Evolutionary conservation across 768 basidiomycete genomes (phyloP).

Genomic region (Coprinopsis strossmayeri): DNA sequence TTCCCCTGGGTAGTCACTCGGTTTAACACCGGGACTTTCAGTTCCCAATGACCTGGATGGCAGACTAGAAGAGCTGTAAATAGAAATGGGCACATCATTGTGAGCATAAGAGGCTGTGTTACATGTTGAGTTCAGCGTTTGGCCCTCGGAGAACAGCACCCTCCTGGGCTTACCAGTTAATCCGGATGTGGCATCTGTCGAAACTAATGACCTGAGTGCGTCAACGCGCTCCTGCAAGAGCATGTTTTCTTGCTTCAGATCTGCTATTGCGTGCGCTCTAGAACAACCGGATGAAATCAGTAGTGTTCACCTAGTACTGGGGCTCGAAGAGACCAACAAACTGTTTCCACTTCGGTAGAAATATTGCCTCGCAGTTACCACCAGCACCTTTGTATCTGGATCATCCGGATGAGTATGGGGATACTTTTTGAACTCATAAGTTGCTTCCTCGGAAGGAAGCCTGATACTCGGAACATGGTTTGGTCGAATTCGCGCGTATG

Average conservation of each 20-base stretch:
- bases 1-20: background rate
- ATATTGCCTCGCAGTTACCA: background rate
- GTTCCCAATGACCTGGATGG: background rate
- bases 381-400: background rate
- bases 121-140: conserved; percentile 11
- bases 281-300: background rate
- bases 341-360: background rate
- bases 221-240: conserved; percentile 57
- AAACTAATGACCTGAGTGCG: conserved; percentile 29
- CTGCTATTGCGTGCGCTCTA: conserved; percentile 65
- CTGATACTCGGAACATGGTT: conserved; percentile 15
- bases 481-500: conserved; percentile 57
- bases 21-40: background rate
- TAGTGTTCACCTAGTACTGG: background rate
- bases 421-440: background rate
- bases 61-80: conserved; percentile 28
- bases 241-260: conserved; percentile 86
- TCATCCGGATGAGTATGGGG: background rate
- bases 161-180: background rate
- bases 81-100: conserved; percentile 14
- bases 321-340: background rate
- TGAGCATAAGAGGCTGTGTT: conserved; percentile 2
- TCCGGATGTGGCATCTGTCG: conserved; percentile 17
- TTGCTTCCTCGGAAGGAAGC: background rate
- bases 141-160: conserved; percentile 7